Evolutionary conservation across 1,284 basidiomycete genomes (phyloP).

Genomic region (Malassezia slooffiae): DNA sequence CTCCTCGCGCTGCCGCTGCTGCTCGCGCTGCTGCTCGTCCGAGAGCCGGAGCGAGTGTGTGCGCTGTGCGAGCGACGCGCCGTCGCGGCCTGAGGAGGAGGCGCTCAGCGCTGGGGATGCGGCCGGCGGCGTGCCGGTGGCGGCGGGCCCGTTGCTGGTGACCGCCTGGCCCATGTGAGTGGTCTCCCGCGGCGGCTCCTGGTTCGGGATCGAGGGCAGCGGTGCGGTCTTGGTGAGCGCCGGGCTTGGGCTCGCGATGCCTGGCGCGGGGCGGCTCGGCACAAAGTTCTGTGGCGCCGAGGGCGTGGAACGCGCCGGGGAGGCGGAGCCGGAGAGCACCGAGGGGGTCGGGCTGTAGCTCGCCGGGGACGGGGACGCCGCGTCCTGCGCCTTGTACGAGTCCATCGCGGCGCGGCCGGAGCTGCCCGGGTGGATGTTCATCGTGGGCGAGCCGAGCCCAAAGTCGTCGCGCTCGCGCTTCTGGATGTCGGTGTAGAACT

Average conservation of each 20-base stretch:
- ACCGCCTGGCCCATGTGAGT: no score
- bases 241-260: no score
- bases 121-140: no score
- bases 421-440: slow-evolving; percentile 40
- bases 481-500: slow-evolving; percentile 96
- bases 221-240: slow-evolving; percentile 71
- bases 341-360: no score
- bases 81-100: no score
- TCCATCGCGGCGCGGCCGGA: slow-evolving; percentile 11
- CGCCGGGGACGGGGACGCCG: slow-evolving; percentile 10
- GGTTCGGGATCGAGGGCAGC: slow-evolving; percentile 48
- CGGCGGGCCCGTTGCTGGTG: no score
- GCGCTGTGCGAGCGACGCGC: background rate
- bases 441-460: slow-evolving; percentile 42
- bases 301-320: background rate
- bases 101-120: no score
- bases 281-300: slow-evolving; percentile 8
- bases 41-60: slow-evolving; percentile 15
- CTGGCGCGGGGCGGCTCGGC: slow-evolving; percentile 52
- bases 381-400: background rate
- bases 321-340: no score
- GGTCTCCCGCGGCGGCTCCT: no score
- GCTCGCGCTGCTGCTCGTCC: slow-evolving; percentile 17
- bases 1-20: slow-evolving; percentile 19
- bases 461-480: slow-evolving; percentile 72